phyloP scores from a whole-genome alignment of 2,329 filamentous ascomycete genomes.

The Ilyonectria destructans region DNA sequence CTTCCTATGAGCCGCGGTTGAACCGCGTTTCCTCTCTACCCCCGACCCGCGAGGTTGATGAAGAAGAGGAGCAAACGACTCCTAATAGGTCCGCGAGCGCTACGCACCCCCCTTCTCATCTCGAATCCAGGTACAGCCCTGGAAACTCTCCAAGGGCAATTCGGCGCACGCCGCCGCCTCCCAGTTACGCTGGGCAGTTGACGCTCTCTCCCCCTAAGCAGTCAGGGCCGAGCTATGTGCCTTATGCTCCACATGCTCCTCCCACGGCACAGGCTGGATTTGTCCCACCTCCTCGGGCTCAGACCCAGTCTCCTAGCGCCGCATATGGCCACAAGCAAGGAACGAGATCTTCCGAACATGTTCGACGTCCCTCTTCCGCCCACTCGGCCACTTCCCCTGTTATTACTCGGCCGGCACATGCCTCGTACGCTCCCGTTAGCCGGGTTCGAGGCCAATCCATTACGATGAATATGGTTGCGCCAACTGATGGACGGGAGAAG shows the following conservation, averaged over 20 bases:
- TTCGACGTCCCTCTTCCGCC: conserved; percentile 70
- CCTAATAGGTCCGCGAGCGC: conserved; percentile 48
- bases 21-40: conserved; percentile 73
- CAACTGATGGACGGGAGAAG: conserved; percentile 76
- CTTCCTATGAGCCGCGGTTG: conserved; percentile 70
- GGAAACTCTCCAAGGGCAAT: conserved; percentile 50
- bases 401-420: conserved; percentile 45
- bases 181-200: conserved; percentile 58
- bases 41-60: conserved; percentile 75
- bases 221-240: conserved; percentile 66
- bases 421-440: conserved; percentile 51
- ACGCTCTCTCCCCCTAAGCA: conserved; percentile 72
- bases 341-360: conserved; percentile 58
- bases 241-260: conserved; percentile 60
- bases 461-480: conserved; percentile 71
- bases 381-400: conserved; percentile 62
- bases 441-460: conserved; percentile 70
- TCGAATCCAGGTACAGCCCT: conserved; percentile 60
- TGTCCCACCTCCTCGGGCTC: conserved; percentile 71
- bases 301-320: conserved; percentile 75
- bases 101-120: conserved; percentile 44
- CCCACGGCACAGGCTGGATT: conserved; percentile 59
- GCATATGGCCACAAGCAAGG: conserved; percentile 58
- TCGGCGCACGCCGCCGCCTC: conserved; percentile 68
- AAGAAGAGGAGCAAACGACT: conserved; percentile 63